Evolutionary conservation across 305 asterid genomes (phyloP).

Genomic region (Fraxinus sp.): DNA sequence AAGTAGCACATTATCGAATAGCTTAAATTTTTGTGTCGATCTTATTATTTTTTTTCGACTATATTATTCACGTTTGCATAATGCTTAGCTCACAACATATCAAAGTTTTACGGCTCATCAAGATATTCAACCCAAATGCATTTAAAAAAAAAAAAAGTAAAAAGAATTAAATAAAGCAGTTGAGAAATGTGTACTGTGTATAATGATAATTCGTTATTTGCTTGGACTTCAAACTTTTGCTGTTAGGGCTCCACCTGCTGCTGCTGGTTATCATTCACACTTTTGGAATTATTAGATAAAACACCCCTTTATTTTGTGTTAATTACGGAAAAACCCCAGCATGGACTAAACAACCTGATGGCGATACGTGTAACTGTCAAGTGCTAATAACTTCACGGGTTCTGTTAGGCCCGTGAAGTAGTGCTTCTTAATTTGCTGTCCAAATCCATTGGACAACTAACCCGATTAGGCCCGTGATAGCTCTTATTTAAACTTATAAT

Average conservation of each 20-base stretch:
- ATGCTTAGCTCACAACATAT: neutral
- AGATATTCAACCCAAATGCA: neutral
- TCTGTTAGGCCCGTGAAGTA: neutral
- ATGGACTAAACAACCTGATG: neutral
- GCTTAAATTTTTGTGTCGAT: neutral
- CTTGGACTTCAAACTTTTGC: neutral
- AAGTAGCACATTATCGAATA: neutral
- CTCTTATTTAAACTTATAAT: too few species aligned
- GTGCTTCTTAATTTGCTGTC: neutral
- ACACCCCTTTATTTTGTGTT: neutral
- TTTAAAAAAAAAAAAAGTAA: too few species aligned
- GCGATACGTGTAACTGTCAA: neutral
- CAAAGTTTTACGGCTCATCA: neutral
- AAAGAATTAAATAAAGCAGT: neutral
- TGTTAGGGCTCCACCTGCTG: neutral
- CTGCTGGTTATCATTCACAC: neutral
- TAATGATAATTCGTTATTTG: neutral
- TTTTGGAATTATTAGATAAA: neutral
- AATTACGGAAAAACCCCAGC: neutral
- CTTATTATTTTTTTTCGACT: too few species aligned
- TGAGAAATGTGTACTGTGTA: neutral
- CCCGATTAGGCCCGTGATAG: neutral
- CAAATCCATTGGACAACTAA: neutral
- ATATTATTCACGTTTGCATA: neutral
- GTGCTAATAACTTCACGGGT: neutral